Evolutionary conservation across 768 basidiomycete species (phyloP), one percentile per base, ranked within the genome.

Genomic region (Gyrodon lividus): DNA sequence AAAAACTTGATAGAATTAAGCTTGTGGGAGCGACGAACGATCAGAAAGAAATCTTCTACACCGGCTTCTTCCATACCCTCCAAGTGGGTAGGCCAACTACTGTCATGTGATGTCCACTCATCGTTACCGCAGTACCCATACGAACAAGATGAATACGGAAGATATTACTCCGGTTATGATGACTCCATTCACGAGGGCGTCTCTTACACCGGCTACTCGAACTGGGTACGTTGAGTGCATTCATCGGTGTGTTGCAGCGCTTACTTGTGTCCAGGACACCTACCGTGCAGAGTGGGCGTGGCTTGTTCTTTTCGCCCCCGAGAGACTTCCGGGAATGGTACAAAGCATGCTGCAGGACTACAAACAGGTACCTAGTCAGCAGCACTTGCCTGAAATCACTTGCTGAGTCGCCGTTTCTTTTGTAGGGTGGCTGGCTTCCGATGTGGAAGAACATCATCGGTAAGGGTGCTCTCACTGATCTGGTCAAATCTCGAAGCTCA

Each of bases 371-470:
- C 41, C 9, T 5, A 30, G 16, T 4, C 12, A 6, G 17, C 24
- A 23, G n/a, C 5, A n/a, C 13, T 16, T 6, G 2, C 46, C 16
- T 31, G 2, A 5, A 34, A 33, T 43, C 2, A 5, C n/a, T 42
- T 40, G 33, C 46, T 52, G 6, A 55, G 48, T 28, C 14, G 8
- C 5, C 14, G 46, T 47, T 40, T 2, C 14, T 22, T 22, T 40
- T 31, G 7, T 57, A 77, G 82, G 80, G 87, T 14, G 90, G 90
- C 3, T 89, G 89, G 87, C 70, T 92, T 33, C 90, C 90, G 0
- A 91, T 92, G 89, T 92, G 90, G 90, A 92, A 91, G 70, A 92
- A 92, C 54, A 78, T 92, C 13, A 80, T 87, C 22, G 83, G 82
- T 80, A 42, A 54, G 72, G 56, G 24, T 22, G 0, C 17, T 39